Percentiles rank a stretch among this genome's conserved stretches.
These are phyloP conservation scores for Chlorella sp. DNA, from an alignment of 139 green algal species.

Conservation along the genomic window DNA sequence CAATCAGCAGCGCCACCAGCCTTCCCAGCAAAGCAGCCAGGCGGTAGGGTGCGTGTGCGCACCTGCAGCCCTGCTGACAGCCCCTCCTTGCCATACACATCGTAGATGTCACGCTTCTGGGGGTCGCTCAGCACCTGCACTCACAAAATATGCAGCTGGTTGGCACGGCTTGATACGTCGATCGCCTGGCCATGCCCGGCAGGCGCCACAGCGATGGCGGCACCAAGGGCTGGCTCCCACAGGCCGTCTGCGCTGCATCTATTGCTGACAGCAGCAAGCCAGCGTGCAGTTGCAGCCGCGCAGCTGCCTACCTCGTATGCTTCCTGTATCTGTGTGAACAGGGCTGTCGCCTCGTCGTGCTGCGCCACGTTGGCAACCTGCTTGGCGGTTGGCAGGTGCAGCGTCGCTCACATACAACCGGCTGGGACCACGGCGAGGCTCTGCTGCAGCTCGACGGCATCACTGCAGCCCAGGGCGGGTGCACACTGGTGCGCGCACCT, in stretches of 20 bases:
- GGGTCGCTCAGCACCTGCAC: constrained; percentile 54
- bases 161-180: too few species aligned
- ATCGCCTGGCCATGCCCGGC: neutral
- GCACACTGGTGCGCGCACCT: neutral
- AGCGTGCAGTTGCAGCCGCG: neutral
- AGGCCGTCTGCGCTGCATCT: neutral
- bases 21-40: neutral
- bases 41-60: too few species aligned
- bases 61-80: constrained; percentile 54
- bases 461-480: too few species aligned
- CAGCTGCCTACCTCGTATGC: constrained; percentile 53
- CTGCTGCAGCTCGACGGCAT: too few species aligned
- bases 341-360: constrained; percentile 33
- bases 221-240: neutral
- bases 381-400: too few species aligned
- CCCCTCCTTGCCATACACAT: constrained; percentile 63
- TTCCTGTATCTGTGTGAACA: constrained; percentile 56
- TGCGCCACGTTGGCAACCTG: constrained; percentile 23
- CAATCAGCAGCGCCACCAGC: constrained; percentile 41
- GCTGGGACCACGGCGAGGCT: too few species aligned
- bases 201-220: too few species aligned
- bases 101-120: constrained; percentile 56
- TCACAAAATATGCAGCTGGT: neutral
- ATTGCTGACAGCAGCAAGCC: neutral
- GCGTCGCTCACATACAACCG: too few species aligned